Evolutionary conservation across 306 rosid genomes (phyloP).

Genomic region (Prunus armeniaca): DNA sequence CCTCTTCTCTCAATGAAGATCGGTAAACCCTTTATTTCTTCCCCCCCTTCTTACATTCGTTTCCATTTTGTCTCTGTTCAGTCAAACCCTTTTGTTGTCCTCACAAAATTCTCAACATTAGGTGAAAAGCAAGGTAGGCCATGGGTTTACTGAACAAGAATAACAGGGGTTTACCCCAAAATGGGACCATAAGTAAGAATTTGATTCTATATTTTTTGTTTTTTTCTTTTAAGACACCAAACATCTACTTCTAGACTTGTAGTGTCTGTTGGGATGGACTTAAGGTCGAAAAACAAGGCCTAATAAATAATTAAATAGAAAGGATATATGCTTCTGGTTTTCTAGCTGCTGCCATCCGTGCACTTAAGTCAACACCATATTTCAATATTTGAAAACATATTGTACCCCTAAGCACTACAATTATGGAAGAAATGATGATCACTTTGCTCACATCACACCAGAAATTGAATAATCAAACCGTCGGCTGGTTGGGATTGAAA

Average conservation of each 20-base stretch:
- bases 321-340: slow-evolving; percentile 18
- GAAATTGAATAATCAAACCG: slow-evolving; percentile 12
- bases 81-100: slow-evolving; percentile 4
- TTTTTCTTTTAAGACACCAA: neutral
- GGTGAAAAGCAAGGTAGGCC: neutral
- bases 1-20: neutral
- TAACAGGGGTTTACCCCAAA: slow-evolving; percentile 12
- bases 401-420: neutral
- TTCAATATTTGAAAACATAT: slow-evolving; percentile 2
- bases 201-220: neutral
- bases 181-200: slow-evolving; percentile 10
- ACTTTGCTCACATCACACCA: slow-evolving; percentile 24
- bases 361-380: slow-evolving; percentile 32
- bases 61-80: neutral
- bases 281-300: neutral
- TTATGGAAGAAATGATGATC: slow-evolving; percentile 19
- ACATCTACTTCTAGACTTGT: neutral
- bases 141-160: neutral
- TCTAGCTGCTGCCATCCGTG: slow-evolving; percentile 21
- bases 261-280: slow-evolving; percentile 20
- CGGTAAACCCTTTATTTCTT: neutral
- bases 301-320: neutral
- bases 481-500: slow-evolving; percentile 20
- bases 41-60: neutral
- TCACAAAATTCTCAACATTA: neutral